Conservation (phyloP, 2,329 filamentous ascomycete genomes). For the Colletotrichum musae region DNA sequence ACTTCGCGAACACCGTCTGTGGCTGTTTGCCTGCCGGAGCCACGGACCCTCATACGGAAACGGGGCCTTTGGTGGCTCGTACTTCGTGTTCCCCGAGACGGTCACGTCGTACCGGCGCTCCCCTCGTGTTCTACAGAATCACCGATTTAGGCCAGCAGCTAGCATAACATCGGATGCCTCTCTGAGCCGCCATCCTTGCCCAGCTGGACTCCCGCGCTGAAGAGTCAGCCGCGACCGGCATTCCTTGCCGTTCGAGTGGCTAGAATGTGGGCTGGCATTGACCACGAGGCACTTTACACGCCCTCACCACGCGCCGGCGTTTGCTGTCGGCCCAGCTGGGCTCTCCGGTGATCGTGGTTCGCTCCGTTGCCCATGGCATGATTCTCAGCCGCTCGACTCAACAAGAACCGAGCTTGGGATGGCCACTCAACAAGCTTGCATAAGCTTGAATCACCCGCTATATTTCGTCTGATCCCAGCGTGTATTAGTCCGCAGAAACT, state of each 20-base stretch:
- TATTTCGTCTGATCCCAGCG: conserved; percentile 6
- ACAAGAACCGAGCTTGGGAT: conserved; percentile 20
- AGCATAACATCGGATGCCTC: conserved; percentile 32
- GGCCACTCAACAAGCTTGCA: conserved; percentile 20
- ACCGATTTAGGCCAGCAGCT: conserved; percentile 16
- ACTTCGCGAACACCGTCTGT: conserved; percentile 24
- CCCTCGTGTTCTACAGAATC: conserved; percentile 14
- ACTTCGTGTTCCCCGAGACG: conserved; percentile 29
- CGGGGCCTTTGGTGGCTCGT: conserved; percentile 27
- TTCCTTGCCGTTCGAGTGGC: conserved; percentile 25
- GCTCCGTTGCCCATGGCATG: conserved; percentile 27
- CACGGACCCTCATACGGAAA: conserved; percentile 20
- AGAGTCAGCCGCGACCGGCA: conserved; percentile 34
- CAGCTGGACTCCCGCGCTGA: conserved; percentile 24
- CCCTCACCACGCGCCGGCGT: conserved; percentile 20
- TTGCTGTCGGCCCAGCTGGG: conserved; percentile 13
- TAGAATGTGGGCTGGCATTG: conserved; percentile 31
- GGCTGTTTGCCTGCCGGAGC: conserved; percentile 32
- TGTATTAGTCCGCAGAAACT: conserved; percentile 2
- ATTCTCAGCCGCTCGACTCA: conserved; percentile 37
- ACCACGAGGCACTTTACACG: conserved; percentile 36
- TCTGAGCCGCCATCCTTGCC: conserved; percentile 26
- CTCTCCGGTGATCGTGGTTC: conserved; percentile 3
- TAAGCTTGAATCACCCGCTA: conserved; percentile 27
- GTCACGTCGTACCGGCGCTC: not conserved